A percentile compares a stretch with the other conserved stretches of the same genome.
Conservation (phyloP, 2,329 filamentous ascomycete species). For the Alternaria sp. region DNA sequence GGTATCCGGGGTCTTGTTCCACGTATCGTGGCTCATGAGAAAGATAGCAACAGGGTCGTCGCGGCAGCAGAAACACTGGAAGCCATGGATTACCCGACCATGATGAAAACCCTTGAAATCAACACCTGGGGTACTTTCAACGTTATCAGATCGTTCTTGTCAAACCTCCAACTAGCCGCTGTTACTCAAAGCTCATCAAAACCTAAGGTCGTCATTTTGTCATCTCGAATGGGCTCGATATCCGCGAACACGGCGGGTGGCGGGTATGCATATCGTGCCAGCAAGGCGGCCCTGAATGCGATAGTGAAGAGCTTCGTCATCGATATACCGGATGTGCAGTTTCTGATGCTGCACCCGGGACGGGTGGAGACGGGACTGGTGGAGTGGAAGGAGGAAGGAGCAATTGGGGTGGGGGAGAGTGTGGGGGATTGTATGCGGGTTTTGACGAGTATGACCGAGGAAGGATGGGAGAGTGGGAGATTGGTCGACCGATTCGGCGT, state of each 20-base stretch:
- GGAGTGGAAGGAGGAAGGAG: slow-evolving; percentile 55
- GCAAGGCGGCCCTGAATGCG: slow-evolving; percentile 58
- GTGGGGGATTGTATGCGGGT: slow-evolving; percentile 50
- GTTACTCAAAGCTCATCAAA: not conserved
- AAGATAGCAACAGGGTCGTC: slow-evolving; percentile 31
- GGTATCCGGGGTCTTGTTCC: slow-evolving; percentile 57
- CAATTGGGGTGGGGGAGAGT: slow-evolving; percentile 54
- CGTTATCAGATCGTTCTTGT: slow-evolving; percentile 49
- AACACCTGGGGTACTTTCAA: slow-evolving; percentile 56
- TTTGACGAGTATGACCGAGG: slow-evolving; percentile 43
- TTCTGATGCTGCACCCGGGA: slow-evolving; percentile 56
- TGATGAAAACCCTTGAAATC: slow-evolving; percentile 51
- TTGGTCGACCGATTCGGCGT: slow-evolving; percentile 57
- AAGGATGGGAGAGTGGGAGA: slow-evolving; percentile 45
- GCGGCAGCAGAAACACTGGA: slow-evolving; percentile 52
- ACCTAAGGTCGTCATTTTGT: slow-evolving; percentile 53
- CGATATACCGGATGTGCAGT: slow-evolving; percentile 54
- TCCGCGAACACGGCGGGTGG: slow-evolving; percentile 51
- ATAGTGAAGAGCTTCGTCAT: slow-evolving; percentile 55
- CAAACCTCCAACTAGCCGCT: slow-evolving; percentile 35
- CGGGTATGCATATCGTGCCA: slow-evolving; percentile 58
- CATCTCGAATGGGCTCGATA: slow-evolving; percentile 57
- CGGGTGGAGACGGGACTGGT: slow-evolving; percentile 57
- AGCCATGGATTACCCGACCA: slow-evolving; percentile 52
- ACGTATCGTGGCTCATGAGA: slow-evolving; percentile 20